phyloP scores from a whole-genome alignment of 192 early-diverging fungal species.

The Rhizophagus clarus region DNA sequence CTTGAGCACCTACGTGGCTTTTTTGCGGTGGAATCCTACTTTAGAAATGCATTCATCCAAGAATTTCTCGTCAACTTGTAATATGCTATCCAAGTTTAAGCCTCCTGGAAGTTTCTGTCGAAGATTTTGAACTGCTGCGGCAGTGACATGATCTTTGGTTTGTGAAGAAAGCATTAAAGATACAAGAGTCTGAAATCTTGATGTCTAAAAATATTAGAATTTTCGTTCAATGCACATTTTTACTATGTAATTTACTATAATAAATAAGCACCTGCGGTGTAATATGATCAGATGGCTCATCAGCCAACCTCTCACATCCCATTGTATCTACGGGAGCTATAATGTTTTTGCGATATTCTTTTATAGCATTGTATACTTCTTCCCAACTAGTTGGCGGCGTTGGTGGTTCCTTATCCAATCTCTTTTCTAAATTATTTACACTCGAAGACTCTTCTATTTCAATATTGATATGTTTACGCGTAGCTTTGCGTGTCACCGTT shows the following conservation, averaged over 20 bases:
- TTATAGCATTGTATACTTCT: slow-evolving; percentile 46
- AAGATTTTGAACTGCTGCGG: slow-evolving; percentile 72
- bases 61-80: slow-evolving; percentile 57
- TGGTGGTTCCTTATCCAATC: background rate
- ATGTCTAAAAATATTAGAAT: slow-evolving; percentile 42
- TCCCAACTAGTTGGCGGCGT: slow-evolving; percentile 7
- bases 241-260: background rate
- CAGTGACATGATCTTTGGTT: slow-evolving; percentile 89
- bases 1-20: slow-evolving; percentile 54
- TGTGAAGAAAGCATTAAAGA: slow-evolving; percentile 90
- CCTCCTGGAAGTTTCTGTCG: slow-evolving; percentile 65
- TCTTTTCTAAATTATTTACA: background rate
- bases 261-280: slow-evolving; percentile 37
- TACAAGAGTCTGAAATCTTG: slow-evolving; percentile 82
- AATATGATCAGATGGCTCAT: slow-evolving; percentile 40
- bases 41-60: slow-evolving; percentile 74
- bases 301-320: slow-evolving; percentile 78
- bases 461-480: slow-evolving; percentile 10
- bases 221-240: background rate
- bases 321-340: slow-evolving; percentile 87
- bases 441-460: slow-evolving; percentile 10
- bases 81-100: slow-evolving; percentile 67
- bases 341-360: slow-evolving; percentile 64
- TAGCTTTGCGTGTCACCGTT: background rate
- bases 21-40: slow-evolving; percentile 91